phyloP scores from a whole-genome alignment of 306 rosid species.

The Vigna trinervia region DNA sequence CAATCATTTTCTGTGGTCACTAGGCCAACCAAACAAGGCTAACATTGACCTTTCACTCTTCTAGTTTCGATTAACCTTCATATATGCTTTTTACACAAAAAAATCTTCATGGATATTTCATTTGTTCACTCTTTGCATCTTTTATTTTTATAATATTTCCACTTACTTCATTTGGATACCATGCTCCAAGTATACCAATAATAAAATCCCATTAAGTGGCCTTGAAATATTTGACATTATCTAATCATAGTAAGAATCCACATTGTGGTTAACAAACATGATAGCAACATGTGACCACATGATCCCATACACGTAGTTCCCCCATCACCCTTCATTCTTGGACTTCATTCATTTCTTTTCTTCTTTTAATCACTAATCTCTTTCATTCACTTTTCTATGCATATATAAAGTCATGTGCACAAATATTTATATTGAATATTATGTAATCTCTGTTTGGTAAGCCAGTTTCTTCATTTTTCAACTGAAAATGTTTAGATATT shows the following conservation, averaged over 20 bases:
- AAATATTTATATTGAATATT: background rate
- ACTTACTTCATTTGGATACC: slow-evolving; percentile 39
- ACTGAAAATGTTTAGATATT: background rate
- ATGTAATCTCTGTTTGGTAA: background rate
- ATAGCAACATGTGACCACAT: slow-evolving; percentile 30
- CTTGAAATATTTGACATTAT: slow-evolving; percentile 43
- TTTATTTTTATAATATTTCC: slow-evolving; percentile 29
- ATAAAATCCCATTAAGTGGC: slow-evolving; percentile 37
- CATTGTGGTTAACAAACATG: slow-evolving; percentile 31
- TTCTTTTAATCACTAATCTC: no score
- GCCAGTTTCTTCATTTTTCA: background rate
- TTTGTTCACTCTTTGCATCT: slow-evolving; percentile 35
- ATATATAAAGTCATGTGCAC: background rate
- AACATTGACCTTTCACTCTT: slow-evolving; percentile 42
- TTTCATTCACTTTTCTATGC: no score
- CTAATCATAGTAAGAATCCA: slow-evolving; percentile 41
- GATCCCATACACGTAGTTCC: slow-evolving; percentile 26
- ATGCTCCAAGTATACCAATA: slow-evolving; percentile 29
- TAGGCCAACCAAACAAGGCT: slow-evolving; percentile 37
- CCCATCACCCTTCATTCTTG: slow-evolving; percentile 31
- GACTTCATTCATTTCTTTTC: background rate
- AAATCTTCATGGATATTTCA: slow-evolving; percentile 32
- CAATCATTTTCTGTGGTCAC: slow-evolving; percentile 42
- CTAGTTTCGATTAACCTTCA: slow-evolving; percentile 18
- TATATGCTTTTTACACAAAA: slow-evolving; percentile 18